These are phyloP conservation scores for Ustilago bromivora DNA, from an alignment of 1,284 basidiomycete genomes.

Conservation along the genomic window DNA sequence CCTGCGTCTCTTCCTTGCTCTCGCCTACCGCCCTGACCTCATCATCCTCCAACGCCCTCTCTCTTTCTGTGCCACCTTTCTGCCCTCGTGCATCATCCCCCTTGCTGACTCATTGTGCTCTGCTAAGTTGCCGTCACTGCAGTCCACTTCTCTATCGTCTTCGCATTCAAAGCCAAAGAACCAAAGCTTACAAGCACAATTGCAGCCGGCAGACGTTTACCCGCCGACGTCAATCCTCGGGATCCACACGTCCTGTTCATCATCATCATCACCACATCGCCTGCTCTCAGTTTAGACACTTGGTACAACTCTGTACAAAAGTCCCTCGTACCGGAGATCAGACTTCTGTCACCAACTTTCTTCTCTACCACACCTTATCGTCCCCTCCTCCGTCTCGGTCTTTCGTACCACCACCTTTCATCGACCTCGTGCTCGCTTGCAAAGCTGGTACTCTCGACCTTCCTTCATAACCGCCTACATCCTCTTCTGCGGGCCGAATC, in stretches of 20 bases:
- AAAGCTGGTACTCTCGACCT: slow-evolving; percentile 13
- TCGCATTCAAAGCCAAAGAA: background rate
- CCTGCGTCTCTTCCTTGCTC: background rate
- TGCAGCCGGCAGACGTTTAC: background rate
- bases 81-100: slow-evolving; percentile 4
- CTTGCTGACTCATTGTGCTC: slow-evolving; percentile 16
- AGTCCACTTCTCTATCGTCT: slow-evolving; percentile 7
- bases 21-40: slow-evolving; percentile 24
- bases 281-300: slow-evolving; percentile 14
- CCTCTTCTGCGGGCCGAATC: background rate
- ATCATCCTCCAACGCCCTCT: slow-evolving; percentile 14
- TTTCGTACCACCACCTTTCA: background rate
- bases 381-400: slow-evolving; percentile 12
- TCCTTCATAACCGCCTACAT: slow-evolving; percentile 27
- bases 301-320: slow-evolving; percentile 32
- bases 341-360: background rate
- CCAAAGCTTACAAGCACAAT: slow-evolving; percentile 26
- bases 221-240: slow-evolving; percentile 28
- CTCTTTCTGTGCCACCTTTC: background rate
- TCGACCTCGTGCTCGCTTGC: slow-evolving; percentile 7
- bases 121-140: background rate
- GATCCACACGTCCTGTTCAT: background rate
- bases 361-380: slow-evolving; percentile 11
- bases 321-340: slow-evolving; percentile 12
- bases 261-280: background rate